Conservation (phyloP, 2,329 filamentous ascomycete genomes). For the Sordariomycetes sp. region DNA sequence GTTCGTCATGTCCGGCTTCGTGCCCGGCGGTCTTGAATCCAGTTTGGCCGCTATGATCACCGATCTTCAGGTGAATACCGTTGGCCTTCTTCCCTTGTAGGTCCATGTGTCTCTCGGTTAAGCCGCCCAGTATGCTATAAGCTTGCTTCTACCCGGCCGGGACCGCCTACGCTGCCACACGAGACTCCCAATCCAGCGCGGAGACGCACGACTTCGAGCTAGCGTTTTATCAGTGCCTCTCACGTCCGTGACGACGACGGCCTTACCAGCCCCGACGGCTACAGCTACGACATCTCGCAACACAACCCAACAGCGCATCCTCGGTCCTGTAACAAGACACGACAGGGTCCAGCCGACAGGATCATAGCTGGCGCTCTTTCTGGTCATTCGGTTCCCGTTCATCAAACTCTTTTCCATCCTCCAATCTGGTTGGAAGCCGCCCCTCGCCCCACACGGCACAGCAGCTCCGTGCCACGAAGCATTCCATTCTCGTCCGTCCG, state of each 20-base stretch:
- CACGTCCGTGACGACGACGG: background rate
- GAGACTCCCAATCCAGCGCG: background rate
- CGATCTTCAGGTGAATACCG: background rate
- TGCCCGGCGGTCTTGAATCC: no score
- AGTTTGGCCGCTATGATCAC: background rate
- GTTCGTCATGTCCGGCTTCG: no score
- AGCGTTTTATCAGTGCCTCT: background rate
- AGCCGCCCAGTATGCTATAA: background rate
- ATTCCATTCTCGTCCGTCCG: background rate
- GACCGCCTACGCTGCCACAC: background rate
- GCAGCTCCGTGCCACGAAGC: background rate
- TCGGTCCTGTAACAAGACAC: background rate
- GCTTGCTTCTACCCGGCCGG: background rate
- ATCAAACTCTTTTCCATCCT: background rate
- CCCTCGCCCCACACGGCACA: background rate
- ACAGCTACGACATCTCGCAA: background rate
- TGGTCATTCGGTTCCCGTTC: background rate
- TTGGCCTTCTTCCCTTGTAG: background rate
- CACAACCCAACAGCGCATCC: background rate
- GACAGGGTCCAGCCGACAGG: background rate
- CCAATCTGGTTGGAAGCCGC: constrained; percentile 1
- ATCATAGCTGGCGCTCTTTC: background rate
- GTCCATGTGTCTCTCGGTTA: background rate
- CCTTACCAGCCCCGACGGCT: background rate
- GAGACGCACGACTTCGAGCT: background rate